phyloP scores from a whole-genome alignment of 2,329 filamentous ascomycete genomes.

The Rutstroemia sp. region DNA sequence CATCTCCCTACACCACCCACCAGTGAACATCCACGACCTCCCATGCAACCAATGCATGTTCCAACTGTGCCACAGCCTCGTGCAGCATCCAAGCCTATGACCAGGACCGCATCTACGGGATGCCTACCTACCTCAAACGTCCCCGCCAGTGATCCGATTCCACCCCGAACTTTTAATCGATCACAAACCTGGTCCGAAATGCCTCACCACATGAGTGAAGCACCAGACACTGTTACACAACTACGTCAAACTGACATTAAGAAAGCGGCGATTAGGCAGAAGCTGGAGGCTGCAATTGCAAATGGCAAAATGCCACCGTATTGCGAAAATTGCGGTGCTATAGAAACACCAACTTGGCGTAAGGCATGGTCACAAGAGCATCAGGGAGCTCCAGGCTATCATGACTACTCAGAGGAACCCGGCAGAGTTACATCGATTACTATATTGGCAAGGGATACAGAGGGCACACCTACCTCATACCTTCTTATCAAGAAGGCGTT shows the following conservation, averaged over 20 bases:
- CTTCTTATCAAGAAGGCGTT: conserved; percentile 73
- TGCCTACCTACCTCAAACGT: conserved; percentile 30
- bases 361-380: conserved; percentile 80
- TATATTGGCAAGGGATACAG: conserved; percentile 52
- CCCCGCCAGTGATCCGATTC: conserved; percentile 45
- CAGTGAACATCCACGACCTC: conserved; percentile 7
- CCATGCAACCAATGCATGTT: conserved; percentile 1
- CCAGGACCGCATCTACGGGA: conserved; percentile 26
- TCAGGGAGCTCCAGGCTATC: conserved; percentile 59
- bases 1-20: conserved; percentile 4
- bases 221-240: background rate
- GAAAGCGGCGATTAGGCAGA: conserved; percentile 37
- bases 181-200: conserved; percentile 40
- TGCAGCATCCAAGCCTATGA: conserved; percentile 34
- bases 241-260: conserved; percentile 17
- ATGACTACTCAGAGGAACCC: conserved; percentile 66
- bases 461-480: conserved; percentile 57
- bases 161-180: conserved; percentile 35
- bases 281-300: conserved; percentile 56
- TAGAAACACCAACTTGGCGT: conserved; percentile 94
- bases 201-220: conserved; percentile 35
- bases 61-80: conserved; percentile 28
- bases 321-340: conserved; percentile 88
- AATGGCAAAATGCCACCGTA: conserved; percentile 80
- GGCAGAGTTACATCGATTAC: conserved; percentile 70